Evolutionary conservation across 768 basidiomycete genomes (phyloP), one percentile per base, ranked within the genome.

Genomic region (Amanita rimosa): DNA sequence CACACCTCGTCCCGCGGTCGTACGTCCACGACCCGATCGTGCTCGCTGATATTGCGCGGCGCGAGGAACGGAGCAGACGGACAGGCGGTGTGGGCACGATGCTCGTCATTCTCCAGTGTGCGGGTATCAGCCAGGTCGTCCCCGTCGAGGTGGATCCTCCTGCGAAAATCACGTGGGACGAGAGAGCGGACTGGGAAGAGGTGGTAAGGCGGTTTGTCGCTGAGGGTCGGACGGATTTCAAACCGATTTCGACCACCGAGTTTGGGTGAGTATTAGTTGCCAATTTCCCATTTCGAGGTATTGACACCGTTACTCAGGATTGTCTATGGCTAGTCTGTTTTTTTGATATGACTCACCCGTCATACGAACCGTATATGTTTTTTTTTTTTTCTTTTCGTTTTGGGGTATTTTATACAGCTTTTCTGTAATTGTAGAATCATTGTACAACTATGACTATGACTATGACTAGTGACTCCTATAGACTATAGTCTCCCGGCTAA

Each of bases 131-230:
- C 58, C 85, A 90, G 57, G 85, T 90, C 54, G 85, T 89, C 81
- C 87, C 87, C 27, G 84, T 89, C 53, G 87, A 90, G 60, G 82
- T 89, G 44, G 87, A 90, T 62, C 77, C 83, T 6, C 86, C 84
- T 1, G 67, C 73, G 50, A 83, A 79, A 56, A 86, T 88, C 57
- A 69, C 78, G 29, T 89, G 86, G 87, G 85, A 87, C 60, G 55
- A 64, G 16, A 71, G 85, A 48, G 79, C 79, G 9, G 86, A 90
- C 62, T 90, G 86, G 86, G 63, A 68, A 4, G 69, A 72, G 16
- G 78, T 83, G 27, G 75, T 89, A 40, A 67, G 72, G 31, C 79
- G 85, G 64, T 88, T 83, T 57, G 79, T 86, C 49, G 79, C 82
- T 50, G 68, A 71, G 16, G 86, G 84, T 24, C 75, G 84, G 41